Conservation (phyloP, 805 yeast species). For the Saturnispora mendoncae region DNA sequence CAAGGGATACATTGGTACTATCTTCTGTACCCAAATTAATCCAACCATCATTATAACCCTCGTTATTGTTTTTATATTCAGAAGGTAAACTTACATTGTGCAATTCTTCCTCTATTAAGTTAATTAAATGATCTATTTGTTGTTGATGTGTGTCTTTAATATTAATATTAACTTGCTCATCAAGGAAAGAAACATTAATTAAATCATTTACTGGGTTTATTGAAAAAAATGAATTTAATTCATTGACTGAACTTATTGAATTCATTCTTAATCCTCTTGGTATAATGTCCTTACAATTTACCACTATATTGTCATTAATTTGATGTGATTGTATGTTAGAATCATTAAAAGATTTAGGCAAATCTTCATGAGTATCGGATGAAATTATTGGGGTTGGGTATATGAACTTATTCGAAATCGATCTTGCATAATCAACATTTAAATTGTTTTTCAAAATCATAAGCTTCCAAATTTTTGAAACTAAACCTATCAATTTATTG, state of each 20-base stretch:
- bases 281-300: conserved; percentile 20
- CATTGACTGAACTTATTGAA: conserved; percentile 4
- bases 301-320: background rate
- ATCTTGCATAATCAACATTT: conserved; percentile 10
- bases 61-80: conserved; percentile 3
- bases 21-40: conserved; percentile 18
- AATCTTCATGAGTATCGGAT: background rate
- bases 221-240: background rate
- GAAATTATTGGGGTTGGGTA: conserved; percentile 11
- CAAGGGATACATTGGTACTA: conserved; percentile 12
- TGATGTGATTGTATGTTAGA: background rate
- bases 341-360: background rate
- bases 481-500: conserved; percentile 18
- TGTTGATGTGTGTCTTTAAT: background rate
- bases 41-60: conserved; percentile 19
- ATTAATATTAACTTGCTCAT: background rate
- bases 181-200: background rate
- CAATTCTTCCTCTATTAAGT: conserved; percentile 11
- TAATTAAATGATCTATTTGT: conserved; percentile 8
- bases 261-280: conserved; percentile 18
- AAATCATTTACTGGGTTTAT: background rate
- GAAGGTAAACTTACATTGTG: background rate
- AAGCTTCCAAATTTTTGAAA: conserved; percentile 20
- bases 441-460: conserved; percentile 17
- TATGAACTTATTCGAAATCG: conserved; percentile 7